Evolutionary conservation across 805 yeast species (phyloP), one percentile per base, ranked within the genome.

Genomic region (Limtongia smithiae): DNA sequence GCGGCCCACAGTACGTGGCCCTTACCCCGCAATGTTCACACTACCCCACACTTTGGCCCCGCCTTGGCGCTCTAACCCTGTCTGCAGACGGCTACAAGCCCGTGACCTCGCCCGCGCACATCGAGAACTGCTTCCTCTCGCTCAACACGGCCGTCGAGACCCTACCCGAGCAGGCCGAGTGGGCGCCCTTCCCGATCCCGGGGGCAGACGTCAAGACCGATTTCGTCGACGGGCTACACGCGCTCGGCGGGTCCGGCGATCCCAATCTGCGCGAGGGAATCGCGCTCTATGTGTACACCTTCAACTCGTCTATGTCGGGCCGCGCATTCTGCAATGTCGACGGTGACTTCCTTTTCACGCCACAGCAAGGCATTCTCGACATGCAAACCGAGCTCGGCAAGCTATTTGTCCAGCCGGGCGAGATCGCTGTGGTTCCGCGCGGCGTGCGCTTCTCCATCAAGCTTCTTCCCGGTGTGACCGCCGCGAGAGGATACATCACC

Each of bases 271-370:
- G 54, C 36, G 50, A 59, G 14, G 62, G 62, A 17, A 41, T 59
- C 31, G 58, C 58, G 17, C 55, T 58, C 34, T 50, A 49, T 40
- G 39, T 55, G 4, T 59, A 55, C 38, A 44, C 52, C 1, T 57
- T 58, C 15, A 55, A 46, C 28, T 39, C 38, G 25, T 34, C 46
- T n/a, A 59, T 59, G 62, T 54, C 38, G 27, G 53, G 53, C 24
- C 55, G 51, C 21, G 58, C 56, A 1, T 41, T 58, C 17, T 50
- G 37, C 42, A 52, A 51, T 27, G 50, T 54, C n/a, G 62, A 59
- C 21, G 62, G 62, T 3, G 60, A 59, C 37, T 55, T 59, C 18
- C 49, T 59, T 18, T 55, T 59, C 38, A 60, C 58, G 11, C 55
- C 61, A 2, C 60, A 54, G 36, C 18, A 34, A 15, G 62, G 62